Percentiles rank a stretch among this genome's conserved stretches.
phyloP scores from a whole-genome alignment of 176 grass and related monocot genomes.

The Triticum dicoccoides region DNA sequence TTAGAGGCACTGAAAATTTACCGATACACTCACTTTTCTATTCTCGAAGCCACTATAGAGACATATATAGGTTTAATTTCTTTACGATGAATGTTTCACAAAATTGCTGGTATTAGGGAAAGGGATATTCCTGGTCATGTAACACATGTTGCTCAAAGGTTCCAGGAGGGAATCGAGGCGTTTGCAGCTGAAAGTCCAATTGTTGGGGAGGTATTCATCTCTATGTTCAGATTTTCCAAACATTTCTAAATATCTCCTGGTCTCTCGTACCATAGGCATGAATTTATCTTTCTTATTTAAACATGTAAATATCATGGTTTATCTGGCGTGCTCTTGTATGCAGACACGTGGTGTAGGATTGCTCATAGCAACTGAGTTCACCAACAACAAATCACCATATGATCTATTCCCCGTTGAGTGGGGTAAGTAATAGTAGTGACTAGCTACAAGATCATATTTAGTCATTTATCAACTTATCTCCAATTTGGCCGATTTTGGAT shows the following conservation, averaged over 20 bases:
- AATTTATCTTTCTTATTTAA: no score
- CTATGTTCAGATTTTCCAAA: not conserved
- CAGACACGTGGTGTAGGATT: constrained; percentile 93
- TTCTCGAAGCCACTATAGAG: no score
- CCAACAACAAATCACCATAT: constrained; percentile 74
- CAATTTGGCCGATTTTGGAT: not conserved
- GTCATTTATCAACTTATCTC: not conserved
- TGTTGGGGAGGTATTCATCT: constrained; percentile 68
- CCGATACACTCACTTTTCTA: no score
- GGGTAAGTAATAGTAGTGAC: constrained; percentile 41
- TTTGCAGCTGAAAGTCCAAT: constrained; percentile 72
- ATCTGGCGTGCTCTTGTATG: not conserved
- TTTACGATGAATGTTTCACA: no score
- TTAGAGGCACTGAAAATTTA: no score
- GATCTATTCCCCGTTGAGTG: constrained; percentile 81
- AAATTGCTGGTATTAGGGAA: constrained; percentile 49
- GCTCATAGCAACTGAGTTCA: constrained; percentile 82
- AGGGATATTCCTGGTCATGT: constrained; percentile 82
- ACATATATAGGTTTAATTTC: no score
- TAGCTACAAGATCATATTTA: no score
- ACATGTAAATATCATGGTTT: not conserved
- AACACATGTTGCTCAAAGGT: constrained; percentile 51
- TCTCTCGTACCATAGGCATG: no score
- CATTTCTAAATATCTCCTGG: not conserved
- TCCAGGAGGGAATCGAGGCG: constrained; percentile 77